Evolutionary conservation across 2,329 filamentous ascomycete species (phyloP).

Genomic region (Periconia sp.): DNA sequence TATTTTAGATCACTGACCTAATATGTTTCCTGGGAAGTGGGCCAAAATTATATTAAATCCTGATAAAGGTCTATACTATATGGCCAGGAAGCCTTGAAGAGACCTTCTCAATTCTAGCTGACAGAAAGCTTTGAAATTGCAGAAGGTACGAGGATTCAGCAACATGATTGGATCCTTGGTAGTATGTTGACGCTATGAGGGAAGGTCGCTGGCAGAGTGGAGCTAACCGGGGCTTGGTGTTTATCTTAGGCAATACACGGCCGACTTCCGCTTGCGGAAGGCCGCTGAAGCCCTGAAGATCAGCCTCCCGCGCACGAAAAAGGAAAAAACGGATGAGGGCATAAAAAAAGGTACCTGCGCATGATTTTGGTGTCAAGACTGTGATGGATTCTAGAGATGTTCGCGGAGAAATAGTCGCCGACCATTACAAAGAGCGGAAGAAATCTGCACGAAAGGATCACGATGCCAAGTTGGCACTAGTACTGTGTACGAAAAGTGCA

Average conservation of each 20-base stretch:
- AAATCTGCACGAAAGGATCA: neutral
- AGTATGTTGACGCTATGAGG: neutral
- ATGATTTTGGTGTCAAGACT: neutral
- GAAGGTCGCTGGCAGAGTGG: conserved; percentile 2
- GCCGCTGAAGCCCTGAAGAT: neutral
- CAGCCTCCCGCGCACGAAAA: conserved; percentile 1
- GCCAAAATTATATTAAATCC: conserved; percentile 16
- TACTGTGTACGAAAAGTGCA: no score
- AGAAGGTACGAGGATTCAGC: neutral
- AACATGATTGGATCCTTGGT: conserved; percentile 11
- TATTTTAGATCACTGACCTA: conserved; percentile 2
- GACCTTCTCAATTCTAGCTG: conserved; percentile 5
- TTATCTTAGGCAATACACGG: conserved; percentile 17
- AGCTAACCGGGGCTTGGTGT: conserved; percentile 10
- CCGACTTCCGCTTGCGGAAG: conserved; percentile 18
- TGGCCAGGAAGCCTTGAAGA: conserved; percentile 4
- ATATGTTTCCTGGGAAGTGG: conserved; percentile 8
- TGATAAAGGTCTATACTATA: conserved; percentile 1
- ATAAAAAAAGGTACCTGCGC: neutral
- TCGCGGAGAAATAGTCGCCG: conserved; percentile 1
- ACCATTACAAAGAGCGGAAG: neutral
- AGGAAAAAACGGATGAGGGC: neutral
- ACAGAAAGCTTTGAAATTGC: conserved; percentile 16
- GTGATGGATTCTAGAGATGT: neutral
- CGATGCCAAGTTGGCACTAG: neutral